Conservation (phyloP, 1,284 basidiomycete species). For the Takashimella koratensis region DNA sequence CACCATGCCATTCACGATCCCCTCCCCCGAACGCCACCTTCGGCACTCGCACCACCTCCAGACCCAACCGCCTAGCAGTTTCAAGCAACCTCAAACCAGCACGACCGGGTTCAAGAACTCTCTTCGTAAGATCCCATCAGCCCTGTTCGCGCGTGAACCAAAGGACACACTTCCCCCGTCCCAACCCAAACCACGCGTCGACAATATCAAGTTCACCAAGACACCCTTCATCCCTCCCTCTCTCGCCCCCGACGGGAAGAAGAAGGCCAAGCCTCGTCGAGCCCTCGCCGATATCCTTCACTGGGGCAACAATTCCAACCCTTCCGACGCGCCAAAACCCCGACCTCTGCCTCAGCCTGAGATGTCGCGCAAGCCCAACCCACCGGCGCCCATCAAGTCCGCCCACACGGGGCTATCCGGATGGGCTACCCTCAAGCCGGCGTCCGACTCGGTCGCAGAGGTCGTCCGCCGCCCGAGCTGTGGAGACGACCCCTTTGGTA, state of each 20-base stretch:
- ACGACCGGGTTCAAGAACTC: conserved; percentile 18
- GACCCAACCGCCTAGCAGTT: neutral
- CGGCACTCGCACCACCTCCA: neutral
- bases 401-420: conserved; percentile 1
- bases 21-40: neutral
- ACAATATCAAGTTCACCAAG: neutral
- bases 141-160: conserved; percentile 27
- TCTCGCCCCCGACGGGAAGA: conserved; percentile 11
- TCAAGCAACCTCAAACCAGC: neutral
- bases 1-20: neutral
- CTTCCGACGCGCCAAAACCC: neutral
- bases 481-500: conserved; percentile 37
- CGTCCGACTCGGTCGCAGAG: conserved; percentile 3
- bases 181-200: neutral
- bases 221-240: conserved; percentile 9
- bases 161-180: conserved; percentile 4
- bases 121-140: conserved; percentile 35
- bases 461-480: conserved; percentile 26
- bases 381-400: neutral
- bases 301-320: conserved; percentile 22
- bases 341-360: neutral
- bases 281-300: conserved; percentile 32
- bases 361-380: neutral
- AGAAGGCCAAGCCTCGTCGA: conserved; percentile 29
- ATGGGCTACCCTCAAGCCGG: neutral